A percentile compares a stretch with the other conserved stretches of the same genome.
phyloP scores from a whole-genome alignment of 192 early-diverging fungal species.

The Thamnidium elegans region DNA sequence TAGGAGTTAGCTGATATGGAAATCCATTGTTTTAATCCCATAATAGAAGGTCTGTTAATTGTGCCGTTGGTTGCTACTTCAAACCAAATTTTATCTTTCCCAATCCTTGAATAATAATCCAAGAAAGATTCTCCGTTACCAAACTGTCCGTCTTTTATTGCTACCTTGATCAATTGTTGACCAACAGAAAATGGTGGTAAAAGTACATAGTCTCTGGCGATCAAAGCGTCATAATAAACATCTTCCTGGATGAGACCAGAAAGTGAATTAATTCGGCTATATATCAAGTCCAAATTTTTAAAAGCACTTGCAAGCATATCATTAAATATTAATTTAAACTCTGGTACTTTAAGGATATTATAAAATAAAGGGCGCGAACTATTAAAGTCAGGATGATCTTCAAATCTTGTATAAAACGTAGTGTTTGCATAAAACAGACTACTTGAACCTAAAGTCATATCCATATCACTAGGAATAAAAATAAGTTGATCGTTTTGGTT shows the following conservation, averaged over 20 bases:
- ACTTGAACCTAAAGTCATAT: neutral
- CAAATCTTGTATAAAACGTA: neutral
- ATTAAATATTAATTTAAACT: neutral
- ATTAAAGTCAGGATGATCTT: neutral
- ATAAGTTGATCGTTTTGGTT: neutral
- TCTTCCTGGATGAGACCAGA: neutral
- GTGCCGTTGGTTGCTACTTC: neutral
- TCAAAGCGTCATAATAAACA: neutral
- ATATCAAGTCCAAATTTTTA: neutral
- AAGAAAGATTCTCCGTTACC: no score
- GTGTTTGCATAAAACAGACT: neutral
- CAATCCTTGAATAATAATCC: neutral
- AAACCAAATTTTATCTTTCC: no score
- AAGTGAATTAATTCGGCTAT: neutral
- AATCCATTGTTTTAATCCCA: slow-evolving; percentile 1
- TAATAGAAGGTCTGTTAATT: neutral
- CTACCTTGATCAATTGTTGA: no score
- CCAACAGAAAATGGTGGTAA: neutral
- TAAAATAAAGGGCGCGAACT: neutral
- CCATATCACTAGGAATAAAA: neutral
- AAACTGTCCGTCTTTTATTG: neutral
- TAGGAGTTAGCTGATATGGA: neutral
- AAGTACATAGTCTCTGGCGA: neutral
- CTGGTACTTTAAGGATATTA: slow-evolving; percentile 7
- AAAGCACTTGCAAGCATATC: neutral